These are phyloP conservation scores for Penicillium freii DNA, from an alignment of 2,329 filamentous ascomycete species.

Conservation along the genomic window DNA sequence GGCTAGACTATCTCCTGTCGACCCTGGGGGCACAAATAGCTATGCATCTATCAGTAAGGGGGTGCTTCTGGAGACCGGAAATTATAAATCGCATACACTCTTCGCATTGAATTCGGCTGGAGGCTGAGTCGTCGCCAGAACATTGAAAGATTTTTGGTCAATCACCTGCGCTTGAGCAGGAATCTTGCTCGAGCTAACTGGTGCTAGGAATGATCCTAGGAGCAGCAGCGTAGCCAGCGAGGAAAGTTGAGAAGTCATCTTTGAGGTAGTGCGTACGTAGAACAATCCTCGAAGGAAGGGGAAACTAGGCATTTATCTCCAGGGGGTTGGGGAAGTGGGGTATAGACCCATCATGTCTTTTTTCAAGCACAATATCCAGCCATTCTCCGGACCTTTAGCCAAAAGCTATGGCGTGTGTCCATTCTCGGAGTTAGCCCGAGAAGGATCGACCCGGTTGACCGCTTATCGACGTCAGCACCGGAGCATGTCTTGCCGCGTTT, in stretches of 20 bases:
- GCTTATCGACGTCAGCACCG: background rate
- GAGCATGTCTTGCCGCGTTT: background rate
- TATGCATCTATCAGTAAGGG: background rate
- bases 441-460: background rate
- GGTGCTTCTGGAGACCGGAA: background rate
- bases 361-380: background rate
- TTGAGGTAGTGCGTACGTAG: background rate
- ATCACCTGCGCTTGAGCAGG: constrained; percentile 20
- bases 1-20: constrained; percentile 9
- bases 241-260: background rate
- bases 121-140: constrained; percentile 16
- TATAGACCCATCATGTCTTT: background rate
- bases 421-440: constrained; percentile 1
- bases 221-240: background rate
- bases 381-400: background rate
- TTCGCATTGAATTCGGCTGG: constrained; percentile 16
- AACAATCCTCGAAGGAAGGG: background rate
- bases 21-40: constrained; percentile 14
- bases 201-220: background rate
- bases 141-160: constrained; percentile 19
- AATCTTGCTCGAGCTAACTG: constrained; percentile 12
- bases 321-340: background rate
- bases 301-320: background rate
- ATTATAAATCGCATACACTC: constrained; percentile 3
- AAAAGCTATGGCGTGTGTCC: background rate